Conservation (phyloP, 768 basidiomycete species). For the Boletus rufocinnamomeus region DNA sequence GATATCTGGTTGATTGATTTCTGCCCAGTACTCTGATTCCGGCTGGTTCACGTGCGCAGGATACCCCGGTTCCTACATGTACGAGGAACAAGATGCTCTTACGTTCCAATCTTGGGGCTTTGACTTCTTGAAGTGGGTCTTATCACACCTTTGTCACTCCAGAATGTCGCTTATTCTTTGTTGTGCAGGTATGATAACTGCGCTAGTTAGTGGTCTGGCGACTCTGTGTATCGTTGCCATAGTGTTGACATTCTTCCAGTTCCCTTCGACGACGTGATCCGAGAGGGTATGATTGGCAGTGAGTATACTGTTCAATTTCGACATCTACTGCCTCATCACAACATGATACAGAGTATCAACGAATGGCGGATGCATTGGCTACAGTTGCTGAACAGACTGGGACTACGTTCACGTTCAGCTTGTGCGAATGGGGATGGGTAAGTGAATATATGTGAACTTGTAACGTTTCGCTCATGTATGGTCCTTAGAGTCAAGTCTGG, state of each 20-base stretch:
- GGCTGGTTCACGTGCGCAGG: conserved; percentile 66
- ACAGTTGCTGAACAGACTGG: conserved; percentile 46
- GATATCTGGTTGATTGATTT: neutral
- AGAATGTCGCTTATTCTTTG: conserved; percentile 1
- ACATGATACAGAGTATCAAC: conserved; percentile 48
- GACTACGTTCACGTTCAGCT: conserved; percentile 57
- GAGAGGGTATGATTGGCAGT: conserved; percentile 56
- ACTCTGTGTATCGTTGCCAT: neutral
- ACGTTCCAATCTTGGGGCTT: conserved; percentile 65
- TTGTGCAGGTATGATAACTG: conserved; percentile 58
- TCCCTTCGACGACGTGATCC: conserved; percentile 56
- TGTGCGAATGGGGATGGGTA: conserved; percentile 71
- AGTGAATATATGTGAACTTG: conserved; percentile 20
- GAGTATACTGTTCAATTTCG: conserved; percentile 22
- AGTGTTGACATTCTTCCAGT: conserved; percentile 35
- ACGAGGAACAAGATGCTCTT: conserved; percentile 61
- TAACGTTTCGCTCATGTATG: neutral
- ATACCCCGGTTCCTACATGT: conserved; percentile 62
- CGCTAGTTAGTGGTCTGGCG: conserved; percentile 39
- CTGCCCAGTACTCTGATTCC: conserved; percentile 58
- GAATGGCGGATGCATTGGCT: conserved; percentile 60
- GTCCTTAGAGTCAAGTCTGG: conserved; percentile 57
- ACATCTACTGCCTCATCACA: neutral
- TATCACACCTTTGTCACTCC: neutral
- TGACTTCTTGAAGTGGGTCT: conserved; percentile 58